Conservation (phyloP, 2,329 filamentous ascomycete genomes). For the Penicillium glabrum region DNA sequence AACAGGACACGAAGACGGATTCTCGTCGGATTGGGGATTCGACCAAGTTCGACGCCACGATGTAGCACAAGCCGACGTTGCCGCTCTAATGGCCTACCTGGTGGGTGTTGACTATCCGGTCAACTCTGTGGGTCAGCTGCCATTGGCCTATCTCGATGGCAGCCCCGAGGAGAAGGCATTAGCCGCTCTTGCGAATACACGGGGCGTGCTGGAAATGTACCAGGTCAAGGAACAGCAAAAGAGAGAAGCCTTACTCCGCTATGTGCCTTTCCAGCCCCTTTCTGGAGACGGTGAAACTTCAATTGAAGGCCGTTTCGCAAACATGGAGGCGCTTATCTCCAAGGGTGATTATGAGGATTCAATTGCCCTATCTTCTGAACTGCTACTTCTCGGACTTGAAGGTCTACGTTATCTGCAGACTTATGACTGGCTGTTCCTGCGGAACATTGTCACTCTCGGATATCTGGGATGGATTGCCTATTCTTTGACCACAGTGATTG, state of each 20-base stretch:
- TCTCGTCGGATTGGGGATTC: conserved; percentile 85
- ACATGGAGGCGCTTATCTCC: conserved; percentile 68
- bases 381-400: conserved; percentile 75
- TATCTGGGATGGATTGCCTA: conserved; percentile 97
- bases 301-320: conserved; percentile 65
- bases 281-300: conserved; percentile 59
- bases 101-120: conserved; percentile 86
- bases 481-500: conserved; percentile 82
- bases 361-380: conserved; percentile 72
- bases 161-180: conserved; percentile 74
- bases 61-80: conserved; percentile 90
- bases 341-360: conserved; percentile 69
- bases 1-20: conserved; percentile 80
- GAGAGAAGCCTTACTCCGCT: conserved; percentile 71
- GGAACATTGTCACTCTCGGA: conserved; percentile 82
- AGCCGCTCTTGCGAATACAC: conserved; percentile 80
- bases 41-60: conserved; percentile 81
- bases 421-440: conserved; percentile 96
- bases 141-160: conserved; percentile 76
- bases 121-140: conserved; percentile 93
- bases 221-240: conserved; percentile 88
- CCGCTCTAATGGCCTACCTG: conserved; percentile 92
- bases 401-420: conserved; percentile 93
- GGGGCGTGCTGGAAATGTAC: conserved; percentile 92
- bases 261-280: conserved; percentile 72